These are phyloP conservation scores for Xylariaceae sp. DNA, from an alignment of 2,329 filamentous ascomycete species.

Conservation along the genomic window DNA sequence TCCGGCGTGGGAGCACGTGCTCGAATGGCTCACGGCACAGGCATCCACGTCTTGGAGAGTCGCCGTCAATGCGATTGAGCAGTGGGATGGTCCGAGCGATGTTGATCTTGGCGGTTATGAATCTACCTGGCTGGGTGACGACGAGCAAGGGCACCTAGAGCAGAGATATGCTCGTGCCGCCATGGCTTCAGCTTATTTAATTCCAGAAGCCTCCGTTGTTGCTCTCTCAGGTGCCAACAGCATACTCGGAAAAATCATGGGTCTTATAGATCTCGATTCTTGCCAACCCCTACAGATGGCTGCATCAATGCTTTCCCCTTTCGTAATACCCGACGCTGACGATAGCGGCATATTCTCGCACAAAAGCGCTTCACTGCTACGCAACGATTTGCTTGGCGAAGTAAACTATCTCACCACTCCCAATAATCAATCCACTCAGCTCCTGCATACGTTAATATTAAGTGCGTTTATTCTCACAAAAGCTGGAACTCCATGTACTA, in stretches of 20 bases:
- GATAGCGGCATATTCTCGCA: constrained; percentile 33
- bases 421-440: constrained; percentile 49
- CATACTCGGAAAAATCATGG: constrained; percentile 58
- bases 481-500: constrained; percentile 47
- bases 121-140: constrained; percentile 57
- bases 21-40: constrained; percentile 63
- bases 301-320: constrained; percentile 45
- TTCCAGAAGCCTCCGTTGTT: constrained; percentile 57
- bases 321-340: constrained; percentile 31
- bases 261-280: constrained; percentile 59
- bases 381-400: constrained; percentile 53
- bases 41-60: constrained; percentile 59
- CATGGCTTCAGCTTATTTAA: constrained; percentile 65
- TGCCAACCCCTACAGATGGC: constrained; percentile 51
- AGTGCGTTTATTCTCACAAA: constrained; percentile 57
- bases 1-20: constrained; percentile 66
- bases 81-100: constrained; percentile 73
- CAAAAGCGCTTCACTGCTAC: constrained; percentile 44
- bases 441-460: constrained; percentile 62
- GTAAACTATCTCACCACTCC: constrained; percentile 66
- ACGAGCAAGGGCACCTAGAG: constrained; percentile 58
- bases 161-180: constrained; percentile 65
- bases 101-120: constrained; percentile 64
- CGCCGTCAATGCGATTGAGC: constrained; percentile 61
- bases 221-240: constrained; percentile 59